Base-by-base conservation (phyloP, 108 stramenopile genomes). In the Skeletonema costatum region DNA sequence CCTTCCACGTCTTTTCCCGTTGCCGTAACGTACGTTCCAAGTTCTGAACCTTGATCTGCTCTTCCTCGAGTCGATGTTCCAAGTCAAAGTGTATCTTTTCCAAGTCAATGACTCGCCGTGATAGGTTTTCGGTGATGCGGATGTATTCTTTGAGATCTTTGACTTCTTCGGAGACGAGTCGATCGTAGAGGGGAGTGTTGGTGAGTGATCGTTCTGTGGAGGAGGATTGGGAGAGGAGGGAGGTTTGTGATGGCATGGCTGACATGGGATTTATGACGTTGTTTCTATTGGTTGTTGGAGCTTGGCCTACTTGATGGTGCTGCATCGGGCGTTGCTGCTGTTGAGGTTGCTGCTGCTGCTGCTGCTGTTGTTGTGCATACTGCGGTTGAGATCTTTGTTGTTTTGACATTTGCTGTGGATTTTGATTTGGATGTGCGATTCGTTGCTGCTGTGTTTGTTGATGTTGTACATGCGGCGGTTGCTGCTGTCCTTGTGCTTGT, bases 131-230 rank as follows among this genome's bases (percentile, higher is more conserved):
- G 61, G 81, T 77, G 25, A 87, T 56, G 16, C 83, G 79, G 42
- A 80, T 62, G 78, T 83, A 83, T 76, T 80, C 83, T 61, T 79
- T 83, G 12, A 83, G 38, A 60, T 83, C 85, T 51, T 78, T 75
- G 39, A 80, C 80, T 72, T 87, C 86, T 66, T 87, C 86, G 63
- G 80, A 70, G 16, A 84, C 86, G 41, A 87, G 70, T 12, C 86
- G 70, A 41, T 87, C 86, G 69, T 84, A 87, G 38, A 87, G 83
- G 19, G 86, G 86, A 19, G 86, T 78, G 70, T 78, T 70, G 38
- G 77, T 60, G 39, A 59, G 42, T 33, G 35, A 32, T 16, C 60
- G 25, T 64, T 38, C 41, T 38, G 44, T 38, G 76, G 64, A 51
- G 62, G 74, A 62, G 31, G 32, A 58, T 35, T 39, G 76, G n/a